Base-by-base conservation (phyloP, 106 monocot species). In the Dendrobium catenatum region DNA sequence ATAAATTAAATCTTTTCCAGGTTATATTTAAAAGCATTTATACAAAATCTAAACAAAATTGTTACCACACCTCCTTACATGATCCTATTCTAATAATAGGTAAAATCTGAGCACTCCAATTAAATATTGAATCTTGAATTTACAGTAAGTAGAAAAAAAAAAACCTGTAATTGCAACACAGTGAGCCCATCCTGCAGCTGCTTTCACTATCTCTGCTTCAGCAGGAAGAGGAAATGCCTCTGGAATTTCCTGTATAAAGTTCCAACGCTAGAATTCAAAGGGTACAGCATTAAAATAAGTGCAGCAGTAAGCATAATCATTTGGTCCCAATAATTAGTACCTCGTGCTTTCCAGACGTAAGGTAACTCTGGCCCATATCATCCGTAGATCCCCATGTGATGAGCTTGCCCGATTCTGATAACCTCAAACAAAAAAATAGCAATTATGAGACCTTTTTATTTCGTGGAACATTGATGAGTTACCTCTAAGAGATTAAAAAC, bases 351-450 rank as follows among this genome's bases (percentile, higher is more conserved):
- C 99, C 99, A 33, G 99, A 87, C 54, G 99, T 90, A 77, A 91
- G 74, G 72, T 99, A 99, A 67, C 95, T 95, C 82, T 91, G 93
- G 59, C 99, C 99, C 84, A 91, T 87, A 77, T 99, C 99, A 84
- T 99, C 95, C n/a, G 91, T 86, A 4, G 99, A 95, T 79, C 99
- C 99, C 99, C 99, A 99, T 68, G 95, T 99, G 48, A 95, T 82
- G 73, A 99, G 87, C 79, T 93, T 99, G 22, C 93, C 99, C 19
- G 89, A 91, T 82, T 93, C 99, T 99, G 86, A 68, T 77, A 26
- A 9, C 80, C 83, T 31, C 81, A 26, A 51, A 73, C 77, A 70
- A 40, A 3, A 1, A 10, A 2, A 61, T 31, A 1, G 13, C 3
- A 51, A 13, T 51, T 51, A n/a, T 76, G 26, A 44, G 41, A 54